These are phyloP conservation scores for Phaeosphaeria sp. DNA, from an alignment of 2,329 filamentous ascomycete species.

Conservation along the genomic window DNA sequence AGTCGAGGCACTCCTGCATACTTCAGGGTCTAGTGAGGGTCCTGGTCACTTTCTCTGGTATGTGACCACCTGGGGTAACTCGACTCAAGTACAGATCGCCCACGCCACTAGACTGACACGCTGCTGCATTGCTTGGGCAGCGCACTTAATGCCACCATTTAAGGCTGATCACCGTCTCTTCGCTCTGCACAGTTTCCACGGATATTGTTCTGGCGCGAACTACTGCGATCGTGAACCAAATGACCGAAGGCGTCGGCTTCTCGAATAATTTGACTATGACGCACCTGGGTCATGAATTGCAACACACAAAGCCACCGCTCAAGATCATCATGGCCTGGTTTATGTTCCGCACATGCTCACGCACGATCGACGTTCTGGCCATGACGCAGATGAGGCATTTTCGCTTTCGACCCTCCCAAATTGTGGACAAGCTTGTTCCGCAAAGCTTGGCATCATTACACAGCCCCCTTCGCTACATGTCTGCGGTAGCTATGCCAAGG, in stretches of 20 bases:
- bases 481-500: constrained; percentile 19
- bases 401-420: constrained; percentile 13
- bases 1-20: too few species aligned
- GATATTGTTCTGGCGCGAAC: not conserved
- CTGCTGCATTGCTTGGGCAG: not conserved
- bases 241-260: not conserved
- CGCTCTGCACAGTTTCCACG: not conserved
- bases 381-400: constrained; percentile 22
- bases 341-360: not conserved
- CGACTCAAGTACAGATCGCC: not conserved
- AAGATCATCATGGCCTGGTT: not conserved
- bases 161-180: not conserved
- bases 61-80: too few species aligned
- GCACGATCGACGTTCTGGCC: not conserved
- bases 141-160: not conserved
- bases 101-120: not conserved
- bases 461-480: constrained; percentile 25
- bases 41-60: too few species aligned
- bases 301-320: not conserved
- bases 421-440: constrained; percentile 12
- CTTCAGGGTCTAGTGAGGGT: too few species aligned
- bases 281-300: not conserved
- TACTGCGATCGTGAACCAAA: not conserved
- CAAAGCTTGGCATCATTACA: constrained; percentile 13
- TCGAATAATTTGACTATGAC: not conserved